A percentile compares a stretch with the other conserved stretches of the same genome.
Conservation (phyloP, 78 protist species). For the Dictyostelium brefeldianum region DNA sequence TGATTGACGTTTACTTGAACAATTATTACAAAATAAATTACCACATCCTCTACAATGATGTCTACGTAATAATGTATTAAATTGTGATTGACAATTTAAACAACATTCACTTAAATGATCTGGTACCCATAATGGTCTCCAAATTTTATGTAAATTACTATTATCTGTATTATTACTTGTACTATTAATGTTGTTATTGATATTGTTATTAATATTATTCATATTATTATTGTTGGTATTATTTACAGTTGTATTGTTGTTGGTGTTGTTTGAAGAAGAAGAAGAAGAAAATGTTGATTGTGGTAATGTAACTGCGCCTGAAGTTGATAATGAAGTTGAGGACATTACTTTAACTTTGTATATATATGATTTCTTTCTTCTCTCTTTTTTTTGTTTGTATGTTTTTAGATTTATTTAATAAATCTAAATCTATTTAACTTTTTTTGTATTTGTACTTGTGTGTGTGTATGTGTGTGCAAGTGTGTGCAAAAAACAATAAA, state of each 20-base stretch:
- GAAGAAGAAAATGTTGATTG: not conserved
- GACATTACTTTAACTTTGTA: not conserved
- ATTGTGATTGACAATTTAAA: constrained; percentile 52
- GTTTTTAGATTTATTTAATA: no score
- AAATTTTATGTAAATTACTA: constrained; percentile 17
- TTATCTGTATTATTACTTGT: not conserved
- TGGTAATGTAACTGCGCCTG: not conserved
- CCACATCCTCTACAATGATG: constrained; percentile 79
- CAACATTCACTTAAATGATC: constrained; percentile 40
- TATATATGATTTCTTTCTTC: no score
- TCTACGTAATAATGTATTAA: constrained; percentile 43
- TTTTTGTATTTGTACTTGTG: no score
- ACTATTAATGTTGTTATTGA: not conserved
- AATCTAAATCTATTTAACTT: no score
- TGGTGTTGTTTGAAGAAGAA: not conserved
- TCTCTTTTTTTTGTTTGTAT: no score
- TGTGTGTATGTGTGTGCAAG: no score
- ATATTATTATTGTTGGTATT: not conserved
- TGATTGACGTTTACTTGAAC: constrained; percentile 55
- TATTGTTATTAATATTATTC: not conserved
- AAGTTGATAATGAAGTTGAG: not conserved
- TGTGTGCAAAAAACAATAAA: no score
- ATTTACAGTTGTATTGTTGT: not conserved
- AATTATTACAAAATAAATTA: constrained; percentile 68
- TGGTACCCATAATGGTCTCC: constrained; percentile 74